Conservation (phyloP, 176 grass and related monocot species). For the Bromus sterilis region DNA sequence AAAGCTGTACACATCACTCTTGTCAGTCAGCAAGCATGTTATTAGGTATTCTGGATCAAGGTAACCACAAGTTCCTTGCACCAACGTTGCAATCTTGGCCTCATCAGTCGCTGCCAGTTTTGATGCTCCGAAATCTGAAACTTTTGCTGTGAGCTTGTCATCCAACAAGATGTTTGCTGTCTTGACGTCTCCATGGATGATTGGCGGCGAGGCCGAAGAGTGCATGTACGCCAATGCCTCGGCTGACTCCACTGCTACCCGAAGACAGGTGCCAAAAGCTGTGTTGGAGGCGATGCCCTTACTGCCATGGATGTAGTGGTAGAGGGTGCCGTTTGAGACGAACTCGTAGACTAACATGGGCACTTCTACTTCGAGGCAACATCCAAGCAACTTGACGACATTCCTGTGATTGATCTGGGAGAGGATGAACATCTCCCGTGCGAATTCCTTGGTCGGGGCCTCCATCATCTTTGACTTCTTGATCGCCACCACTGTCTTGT, state of each 20-base stretch:
- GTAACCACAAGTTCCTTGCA: slow-evolving; percentile 63
- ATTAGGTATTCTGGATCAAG: slow-evolving; percentile 54
- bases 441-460: slow-evolving; percentile 40
- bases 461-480: slow-evolving; percentile 47
- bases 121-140: slow-evolving; percentile 50
- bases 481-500: slow-evolving; percentile 30
- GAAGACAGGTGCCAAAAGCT: slow-evolving; percentile 2
- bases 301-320: slow-evolving; percentile 37
- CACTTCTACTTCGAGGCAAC: slow-evolving; percentile 52
- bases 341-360: slow-evolving; percentile 57
- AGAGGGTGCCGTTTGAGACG: slow-evolving; percentile 44
- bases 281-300: slow-evolving; percentile 9
- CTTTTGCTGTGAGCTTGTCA: slow-evolving; percentile 25
- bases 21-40: slow-evolving; percentile 38
- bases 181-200: slow-evolving; percentile 66
- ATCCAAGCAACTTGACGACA: slow-evolving; percentile 48
- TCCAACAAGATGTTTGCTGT: slow-evolving; percentile 54
- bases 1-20: slow-evolving; percentile 65
- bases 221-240: slow-evolving; percentile 48
- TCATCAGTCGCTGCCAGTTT: slow-evolving; percentile 39
- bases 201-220: slow-evolving; percentile 29
- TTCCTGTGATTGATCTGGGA: slow-evolving; percentile 64
- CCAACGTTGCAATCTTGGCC: slow-evolving; percentile 37
- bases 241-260: slow-evolving; percentile 33
- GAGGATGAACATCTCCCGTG: slow-evolving; percentile 50